Conservation (phyloP, 805 yeast genomes). For the Priceomyces castillae region DNA sequence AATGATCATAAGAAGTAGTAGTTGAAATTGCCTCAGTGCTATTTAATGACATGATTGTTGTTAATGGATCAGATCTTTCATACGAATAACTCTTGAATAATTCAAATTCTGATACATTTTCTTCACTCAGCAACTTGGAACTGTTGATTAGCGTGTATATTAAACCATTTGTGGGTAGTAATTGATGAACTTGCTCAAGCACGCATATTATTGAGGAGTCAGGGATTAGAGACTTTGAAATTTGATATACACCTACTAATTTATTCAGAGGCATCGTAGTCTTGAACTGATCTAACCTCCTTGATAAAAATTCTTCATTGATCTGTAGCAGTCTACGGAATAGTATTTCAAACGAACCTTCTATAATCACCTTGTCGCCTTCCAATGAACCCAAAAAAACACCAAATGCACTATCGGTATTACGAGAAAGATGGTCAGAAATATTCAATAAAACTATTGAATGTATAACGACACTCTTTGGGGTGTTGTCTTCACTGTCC, state of each 20-base stretch:
- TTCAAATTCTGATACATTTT: background rate
- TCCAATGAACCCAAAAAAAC: conserved; percentile 25
- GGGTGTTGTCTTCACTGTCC: conserved; percentile 1
- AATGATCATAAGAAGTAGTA: conserved; percentile 27
- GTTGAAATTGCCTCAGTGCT: conserved; percentile 34
- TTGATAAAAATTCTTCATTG: conserved; percentile 23
- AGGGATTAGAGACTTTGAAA: background rate
- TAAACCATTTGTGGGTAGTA: background rate
- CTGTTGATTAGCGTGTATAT: conserved; percentile 5
- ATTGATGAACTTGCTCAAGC: conserved; percentile 11
- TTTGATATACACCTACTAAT: conserved; percentile 31
- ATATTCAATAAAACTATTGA: conserved; percentile 30
- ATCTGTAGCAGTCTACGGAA: conserved; percentile 12
- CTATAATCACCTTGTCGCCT: conserved; percentile 7
- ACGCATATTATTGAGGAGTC: conserved; percentile 6
- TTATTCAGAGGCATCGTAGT: conserved; percentile 26
- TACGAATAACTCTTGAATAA: conserved; percentile 5
- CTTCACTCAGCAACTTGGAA: background rate
- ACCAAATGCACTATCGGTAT: conserved; percentile 20
- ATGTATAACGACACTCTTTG: conserved; percentile 12
- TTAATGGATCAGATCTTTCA: conserved; percentile 4
- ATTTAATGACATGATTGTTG: conserved; percentile 20
- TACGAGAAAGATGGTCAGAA: conserved; percentile 28
- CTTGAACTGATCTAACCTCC: conserved; percentile 25
- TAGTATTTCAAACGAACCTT: conserved; percentile 31